Conservation (phyloP, 2,329 filamentous ascomycete species). For the Fusarium sterilihyphosum region DNA sequence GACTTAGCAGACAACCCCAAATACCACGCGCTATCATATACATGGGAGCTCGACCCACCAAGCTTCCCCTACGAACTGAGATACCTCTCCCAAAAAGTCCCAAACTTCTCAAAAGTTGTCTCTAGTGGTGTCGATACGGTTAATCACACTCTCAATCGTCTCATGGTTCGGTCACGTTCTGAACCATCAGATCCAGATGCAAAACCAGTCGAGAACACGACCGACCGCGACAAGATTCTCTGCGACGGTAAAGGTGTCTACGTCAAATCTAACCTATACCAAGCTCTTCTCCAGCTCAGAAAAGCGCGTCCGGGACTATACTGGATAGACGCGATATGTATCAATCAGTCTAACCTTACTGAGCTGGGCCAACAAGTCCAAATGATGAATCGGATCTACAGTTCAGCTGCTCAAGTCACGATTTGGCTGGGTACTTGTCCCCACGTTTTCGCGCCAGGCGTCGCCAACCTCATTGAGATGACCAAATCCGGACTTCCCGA, state of each 20-base stretch:
- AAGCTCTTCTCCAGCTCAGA: background rate
- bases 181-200: background rate
- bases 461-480: background rate
- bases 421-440: background rate
- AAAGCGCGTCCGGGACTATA: background rate
- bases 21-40: background rate
- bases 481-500: background rate
- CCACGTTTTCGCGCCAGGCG: background rate
- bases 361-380: background rate
- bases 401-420: background rate
- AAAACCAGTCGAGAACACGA: background rate
- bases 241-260: background rate
- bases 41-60: background rate
- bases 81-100: background rate
- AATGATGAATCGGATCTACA: background rate
- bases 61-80: background rate
- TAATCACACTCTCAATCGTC: background rate
- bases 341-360: background rate
- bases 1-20: background rate
- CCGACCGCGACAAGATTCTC: background rate
- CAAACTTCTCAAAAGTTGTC: background rate
- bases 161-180: background rate
- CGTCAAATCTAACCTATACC: background rate
- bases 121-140: background rate
- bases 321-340: background rate